Conservation (phyloP, 371 early-diverging fungal genomes). For the Massospora cicadina region DNA sequence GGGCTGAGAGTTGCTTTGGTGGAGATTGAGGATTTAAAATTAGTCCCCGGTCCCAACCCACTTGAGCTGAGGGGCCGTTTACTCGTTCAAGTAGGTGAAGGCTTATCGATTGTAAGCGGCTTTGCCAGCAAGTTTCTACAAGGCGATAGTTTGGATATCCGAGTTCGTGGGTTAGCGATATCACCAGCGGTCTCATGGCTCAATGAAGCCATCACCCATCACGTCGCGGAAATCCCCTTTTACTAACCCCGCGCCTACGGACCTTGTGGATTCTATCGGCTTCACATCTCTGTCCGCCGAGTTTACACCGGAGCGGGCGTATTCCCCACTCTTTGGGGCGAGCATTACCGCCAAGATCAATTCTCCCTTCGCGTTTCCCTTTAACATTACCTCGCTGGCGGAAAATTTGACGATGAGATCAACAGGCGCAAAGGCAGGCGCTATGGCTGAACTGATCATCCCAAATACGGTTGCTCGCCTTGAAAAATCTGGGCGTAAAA, state of each 20-base stretch:
- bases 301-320: neutral
- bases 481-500: neutral
- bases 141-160: neutral
- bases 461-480: neutral
- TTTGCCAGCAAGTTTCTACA: slow-evolving; percentile 4
- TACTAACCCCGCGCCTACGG: neutral
- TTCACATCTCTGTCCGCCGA: neutral
- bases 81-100: neutral
- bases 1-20: neutral
- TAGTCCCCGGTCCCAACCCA: neutral
- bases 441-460: neutral
- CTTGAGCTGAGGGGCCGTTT: neutral
- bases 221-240: neutral
- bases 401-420: neutral
- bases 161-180: neutral
- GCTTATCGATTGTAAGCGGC: slow-evolving; percentile 1
- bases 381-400: neutral
- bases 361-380: slow-evolving; percentile 9
- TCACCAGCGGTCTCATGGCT: slow-evolving; percentile 1
- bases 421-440: neutral
- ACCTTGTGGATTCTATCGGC: neutral
- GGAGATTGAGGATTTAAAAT: neutral
- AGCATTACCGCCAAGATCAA: neutral
- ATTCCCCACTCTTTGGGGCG: neutral
- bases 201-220: neutral